Conservation (phyloP, 2,329 filamentous ascomycete species). For the Pseudocercospora pini-densiflorae region DNA sequence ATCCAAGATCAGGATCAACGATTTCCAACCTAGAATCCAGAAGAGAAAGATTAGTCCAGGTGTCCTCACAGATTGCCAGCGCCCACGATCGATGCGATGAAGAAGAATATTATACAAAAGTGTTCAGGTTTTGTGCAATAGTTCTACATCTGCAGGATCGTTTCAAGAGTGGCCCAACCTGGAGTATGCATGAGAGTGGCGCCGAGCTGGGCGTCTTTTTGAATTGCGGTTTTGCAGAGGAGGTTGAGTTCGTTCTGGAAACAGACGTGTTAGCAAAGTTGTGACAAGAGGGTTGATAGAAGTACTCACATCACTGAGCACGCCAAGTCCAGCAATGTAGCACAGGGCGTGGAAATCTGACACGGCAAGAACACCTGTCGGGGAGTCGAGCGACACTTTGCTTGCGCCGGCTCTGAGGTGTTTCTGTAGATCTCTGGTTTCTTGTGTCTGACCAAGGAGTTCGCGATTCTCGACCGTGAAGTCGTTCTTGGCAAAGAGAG, state of each 20-base stretch:
- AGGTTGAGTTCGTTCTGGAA: constrained; percentile 84
- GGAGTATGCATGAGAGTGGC: constrained; percentile 83
- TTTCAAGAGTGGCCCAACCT: constrained; percentile 93
- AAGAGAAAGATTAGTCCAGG: constrained; percentile 30
- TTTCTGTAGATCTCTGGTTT: constrained; percentile 69
- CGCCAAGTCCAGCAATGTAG: constrained; percentile 79
- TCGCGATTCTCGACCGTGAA: constrained; percentile 95
- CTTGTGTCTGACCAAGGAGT: constrained; percentile 82
- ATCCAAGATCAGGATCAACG: constrained; percentile 83
- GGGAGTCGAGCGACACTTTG: constrained; percentile 58
- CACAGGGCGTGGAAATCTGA: constrained; percentile 96
- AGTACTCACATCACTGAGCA: constrained; percentile 76
- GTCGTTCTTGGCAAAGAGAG: constrained; percentile 74
- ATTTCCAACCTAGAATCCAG: constrained; percentile 38
- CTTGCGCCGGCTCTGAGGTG: constrained; percentile 66
- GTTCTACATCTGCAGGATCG: constrained; percentile 67
- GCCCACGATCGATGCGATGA: background rate
- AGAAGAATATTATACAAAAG: constrained; percentile 14
- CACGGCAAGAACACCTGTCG: constrained; percentile 68
- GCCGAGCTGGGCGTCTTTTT: constrained; percentile 78
- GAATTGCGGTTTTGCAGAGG: constrained; percentile 81
- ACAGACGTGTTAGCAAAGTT: constrained; percentile 21
- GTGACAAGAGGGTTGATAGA: background rate
- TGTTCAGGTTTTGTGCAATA: constrained; percentile 19
- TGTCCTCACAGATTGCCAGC: constrained; percentile 10